These are phyloP conservation scores for Tylopilus sp. DNA, from an alignment of 768 basidiomycete genomes.

Conservation along the genomic window DNA sequence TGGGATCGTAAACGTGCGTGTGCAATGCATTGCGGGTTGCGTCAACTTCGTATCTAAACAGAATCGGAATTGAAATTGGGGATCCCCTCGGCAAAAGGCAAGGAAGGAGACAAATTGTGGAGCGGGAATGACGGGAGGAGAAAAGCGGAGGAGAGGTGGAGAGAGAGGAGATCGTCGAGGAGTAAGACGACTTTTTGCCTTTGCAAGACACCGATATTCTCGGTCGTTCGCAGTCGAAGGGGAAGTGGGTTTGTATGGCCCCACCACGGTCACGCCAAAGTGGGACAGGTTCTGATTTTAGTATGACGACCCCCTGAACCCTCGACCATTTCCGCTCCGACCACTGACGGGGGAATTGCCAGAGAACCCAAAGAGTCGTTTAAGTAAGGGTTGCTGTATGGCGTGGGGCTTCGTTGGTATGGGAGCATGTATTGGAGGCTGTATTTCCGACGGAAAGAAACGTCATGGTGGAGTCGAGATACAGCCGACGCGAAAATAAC, in stretches of 20 bases:
- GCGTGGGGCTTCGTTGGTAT: constrained; percentile 27
- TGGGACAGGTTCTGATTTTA: constrained; percentile 6
- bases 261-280: not conserved
- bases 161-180: constrained; percentile 10
- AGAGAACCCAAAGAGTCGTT: constrained; percentile 28
- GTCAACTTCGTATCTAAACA: constrained; percentile 23
- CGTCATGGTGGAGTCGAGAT: constrained; percentile 1
- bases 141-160: constrained; percentile 11
- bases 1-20: constrained; percentile 23
- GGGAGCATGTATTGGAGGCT: constrained; percentile 29
- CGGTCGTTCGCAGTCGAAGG: not conserved
- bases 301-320: constrained; percentile 25
- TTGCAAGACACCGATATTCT: constrained; percentile 5
- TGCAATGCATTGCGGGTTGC: constrained; percentile 28
- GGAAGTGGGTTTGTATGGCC: not conserved
- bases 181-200: not conserved
- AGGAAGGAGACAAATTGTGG: constrained; percentile 7
- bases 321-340: constrained; percentile 23
- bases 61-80: not conserved
- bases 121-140: constrained; percentile 8
- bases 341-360: constrained; percentile 22
- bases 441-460: constrained; percentile 1
- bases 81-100: constrained; percentile 4
- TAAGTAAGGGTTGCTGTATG: constrained; percentile 27
- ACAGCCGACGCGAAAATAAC: not conserved